Evolutionary conservation across 768 basidiomycete species (phyloP), one percentile per base, ranked within the genome.

Genomic region (Stropharia rugosoannulata): DNA sequence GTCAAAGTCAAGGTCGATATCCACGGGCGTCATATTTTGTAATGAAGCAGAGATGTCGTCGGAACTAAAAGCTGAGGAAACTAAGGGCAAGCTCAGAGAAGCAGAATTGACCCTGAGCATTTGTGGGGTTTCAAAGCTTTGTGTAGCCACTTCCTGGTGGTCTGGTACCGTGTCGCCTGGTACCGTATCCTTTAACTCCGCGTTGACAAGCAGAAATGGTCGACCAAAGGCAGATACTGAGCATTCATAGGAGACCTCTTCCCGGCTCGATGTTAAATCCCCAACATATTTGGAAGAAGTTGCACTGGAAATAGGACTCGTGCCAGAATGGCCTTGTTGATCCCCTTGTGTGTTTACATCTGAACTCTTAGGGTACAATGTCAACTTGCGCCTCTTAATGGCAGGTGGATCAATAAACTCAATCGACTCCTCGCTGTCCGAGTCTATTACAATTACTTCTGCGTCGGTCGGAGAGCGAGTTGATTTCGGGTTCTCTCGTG

Each of bases 381-480:
- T 60, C 19, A 70, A 49, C 54, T 61, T 66, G 32, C 65, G 62
- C 45, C 67, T 62, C 54, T 68, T 67, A 7, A 37, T 11, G 10
- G 45, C 50, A 22, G 44, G 32, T 18, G 59, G 44, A 45, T 71
- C 68, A 25, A 77, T 67, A 49, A 74, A 66, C 55, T 73, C 71
- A 35, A 73, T 57, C 45, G 73, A 72, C 11, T 70, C 70, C 25
- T 86, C 84, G 49, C 78, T 78, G 60, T 86, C 85, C 16, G 85
- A 85, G 64, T 87, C 85, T 53, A 88, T 80, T 54, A 86, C 68
- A 45, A 87, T 86, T 58, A 85, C 63, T 59, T 86, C 80, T 58
- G 66, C 38, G 19, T 37, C 53, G 40, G 35, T 54, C 18, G 44
- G 46, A 37, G 40, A 32, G 39, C 25, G 55, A 39, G 29, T 41